phyloP scores from a whole-genome alignment of 2,329 filamentous ascomycete species.

The Monilinia vaccinii-corymbosi region DNA sequence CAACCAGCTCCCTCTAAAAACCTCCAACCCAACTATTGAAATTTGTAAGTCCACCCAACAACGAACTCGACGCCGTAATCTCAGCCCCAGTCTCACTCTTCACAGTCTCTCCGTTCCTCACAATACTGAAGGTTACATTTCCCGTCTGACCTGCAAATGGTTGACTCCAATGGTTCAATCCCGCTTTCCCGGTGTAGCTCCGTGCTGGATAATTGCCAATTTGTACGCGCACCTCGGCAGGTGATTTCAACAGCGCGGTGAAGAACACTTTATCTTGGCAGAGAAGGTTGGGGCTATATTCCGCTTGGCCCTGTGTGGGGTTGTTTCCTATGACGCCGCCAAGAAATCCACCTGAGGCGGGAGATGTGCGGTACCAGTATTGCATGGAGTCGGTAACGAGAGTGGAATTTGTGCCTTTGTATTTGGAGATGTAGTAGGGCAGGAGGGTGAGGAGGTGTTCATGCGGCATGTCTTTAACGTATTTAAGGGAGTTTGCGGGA shows the following conservation, averaged over 20 bases:
- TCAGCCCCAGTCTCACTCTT: constrained; percentile 20
- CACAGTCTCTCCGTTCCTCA: constrained; percentile 18
- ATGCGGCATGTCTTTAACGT: constrained; percentile 40
- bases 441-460: constrained; percentile 40
- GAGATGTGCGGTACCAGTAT: constrained; percentile 36
- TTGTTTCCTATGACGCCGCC: constrained; percentile 30
- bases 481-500: constrained; percentile 36
- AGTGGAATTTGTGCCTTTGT: constrained; percentile 34
- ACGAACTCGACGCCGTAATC: constrained; percentile 20
- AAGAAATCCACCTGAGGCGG: constrained; percentile 27
- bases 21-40: constrained; percentile 26
- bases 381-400: constrained; percentile 30
- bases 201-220: constrained; percentile 24
- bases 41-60: constrained; percentile 20
- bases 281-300: constrained; percentile 24
- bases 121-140: constrained; percentile 25
- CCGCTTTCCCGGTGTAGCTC: constrained; percentile 13
- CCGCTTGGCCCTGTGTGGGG: constrained; percentile 19
- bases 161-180: constrained; percentile 24
- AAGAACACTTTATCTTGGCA: constrained; percentile 28
- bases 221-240: constrained; percentile 26
- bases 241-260: constrained; percentile 24
- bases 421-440: constrained; percentile 41
- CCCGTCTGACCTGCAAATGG: constrained; percentile 29
- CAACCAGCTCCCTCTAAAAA: constrained; percentile 12